A percentile compares a stretch with the other conserved stretches of the same genome.
Conservation (phyloP, 441 rosid genomes). For the Iberis amara region DNA sequence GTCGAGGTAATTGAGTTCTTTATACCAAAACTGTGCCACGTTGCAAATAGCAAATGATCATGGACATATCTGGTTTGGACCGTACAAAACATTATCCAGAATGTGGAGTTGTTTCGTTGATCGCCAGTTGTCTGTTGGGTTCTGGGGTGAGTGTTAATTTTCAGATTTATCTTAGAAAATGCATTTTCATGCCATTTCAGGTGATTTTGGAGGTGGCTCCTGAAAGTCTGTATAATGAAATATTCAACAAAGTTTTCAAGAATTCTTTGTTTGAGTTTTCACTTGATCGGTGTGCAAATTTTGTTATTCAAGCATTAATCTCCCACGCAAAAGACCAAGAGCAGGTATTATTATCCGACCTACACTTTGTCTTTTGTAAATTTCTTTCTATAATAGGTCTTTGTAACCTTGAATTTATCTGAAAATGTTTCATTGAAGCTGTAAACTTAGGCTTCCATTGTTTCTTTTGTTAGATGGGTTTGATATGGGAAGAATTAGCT, state of each 20-base stretch:
- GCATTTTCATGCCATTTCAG: constrained; percentile 35
- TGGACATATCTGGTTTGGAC: constrained; percentile 2
- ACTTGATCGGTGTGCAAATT: constrained; percentile 76
- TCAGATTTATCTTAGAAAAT: constrained; percentile 5
- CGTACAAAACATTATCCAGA: constrained; percentile 3
- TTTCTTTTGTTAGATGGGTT: constrained; percentile 50
- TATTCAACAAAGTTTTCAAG: constrained; percentile 63
- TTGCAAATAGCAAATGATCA: constrained; percentile 4
- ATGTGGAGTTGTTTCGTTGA: constrained; percentile 6
- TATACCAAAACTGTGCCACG: background rate
- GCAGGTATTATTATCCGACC: constrained; percentile 44
- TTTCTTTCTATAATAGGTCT: background rate
- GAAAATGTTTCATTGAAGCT: constrained; percentile 5
- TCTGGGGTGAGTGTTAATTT: constrained; percentile 2
- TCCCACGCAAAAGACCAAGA: constrained; percentile 60
- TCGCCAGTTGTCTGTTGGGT: constrained; percentile 11
- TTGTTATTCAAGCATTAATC: constrained; percentile 71
- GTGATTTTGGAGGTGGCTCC: constrained; percentile 81
- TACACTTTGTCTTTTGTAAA: background rate
- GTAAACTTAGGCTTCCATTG: constrained; percentile 10
- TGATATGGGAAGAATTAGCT: constrained; percentile 78
- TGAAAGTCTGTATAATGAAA: constrained; percentile 56
- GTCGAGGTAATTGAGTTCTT: constrained; percentile 58
- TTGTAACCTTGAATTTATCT: constrained; percentile 5
- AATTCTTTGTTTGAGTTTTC: constrained; percentile 67